Evolutionary conservation across 441 rosid species (phyloP).

Genomic region (Raphanus hybrid): DNA sequence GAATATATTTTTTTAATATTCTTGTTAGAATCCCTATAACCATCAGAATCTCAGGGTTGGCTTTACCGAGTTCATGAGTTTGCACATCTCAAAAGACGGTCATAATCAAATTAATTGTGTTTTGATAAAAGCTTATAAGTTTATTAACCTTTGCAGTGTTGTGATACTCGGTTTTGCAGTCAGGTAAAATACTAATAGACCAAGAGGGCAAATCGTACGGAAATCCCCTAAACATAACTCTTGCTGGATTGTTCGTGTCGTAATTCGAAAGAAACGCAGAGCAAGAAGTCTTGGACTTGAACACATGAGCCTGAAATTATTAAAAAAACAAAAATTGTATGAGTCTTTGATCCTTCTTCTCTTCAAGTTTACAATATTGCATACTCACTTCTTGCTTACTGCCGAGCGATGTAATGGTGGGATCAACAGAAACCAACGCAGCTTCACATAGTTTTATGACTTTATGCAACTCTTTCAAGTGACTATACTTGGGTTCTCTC

Average conservation of each 20-base stretch:
- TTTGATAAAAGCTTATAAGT: no score
- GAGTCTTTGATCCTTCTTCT: constrained; percentile 11
- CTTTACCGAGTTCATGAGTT: no score
- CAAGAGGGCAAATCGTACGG: constrained; percentile 55
- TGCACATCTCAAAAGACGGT: no score
- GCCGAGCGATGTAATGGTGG: constrained; percentile 52
- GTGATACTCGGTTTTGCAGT: constrained; percentile 59
- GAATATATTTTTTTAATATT: no score
- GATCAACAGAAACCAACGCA: constrained; percentile 55
- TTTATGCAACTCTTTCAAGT: constrained; percentile 57
- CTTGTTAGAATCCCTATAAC: no score
- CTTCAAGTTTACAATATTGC: constrained; percentile 19
- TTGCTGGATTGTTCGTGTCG: constrained; percentile 35
- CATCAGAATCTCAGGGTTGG: no score
- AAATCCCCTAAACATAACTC: constrained; percentile 47
- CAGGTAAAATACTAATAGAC: constrained; percentile 69
- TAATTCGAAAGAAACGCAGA: constrained; percentile 68
- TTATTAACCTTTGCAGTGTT: constrained; percentile 54
- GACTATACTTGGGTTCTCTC: constrained; percentile 64
- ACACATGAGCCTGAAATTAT: constrained; percentile 49
- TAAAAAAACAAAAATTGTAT: background rate
- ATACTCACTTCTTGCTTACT: constrained; percentile 51
- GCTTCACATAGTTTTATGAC: constrained; percentile 66
- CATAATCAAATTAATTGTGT: no score
- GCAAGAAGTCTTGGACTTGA: constrained; percentile 48